A percentile compares a stretch with the other conserved stretches of the same genome.
Conservation (phyloP, 2,329 filamentous ascomycete genomes). For the Colletotrichum theobromicola region DNA sequence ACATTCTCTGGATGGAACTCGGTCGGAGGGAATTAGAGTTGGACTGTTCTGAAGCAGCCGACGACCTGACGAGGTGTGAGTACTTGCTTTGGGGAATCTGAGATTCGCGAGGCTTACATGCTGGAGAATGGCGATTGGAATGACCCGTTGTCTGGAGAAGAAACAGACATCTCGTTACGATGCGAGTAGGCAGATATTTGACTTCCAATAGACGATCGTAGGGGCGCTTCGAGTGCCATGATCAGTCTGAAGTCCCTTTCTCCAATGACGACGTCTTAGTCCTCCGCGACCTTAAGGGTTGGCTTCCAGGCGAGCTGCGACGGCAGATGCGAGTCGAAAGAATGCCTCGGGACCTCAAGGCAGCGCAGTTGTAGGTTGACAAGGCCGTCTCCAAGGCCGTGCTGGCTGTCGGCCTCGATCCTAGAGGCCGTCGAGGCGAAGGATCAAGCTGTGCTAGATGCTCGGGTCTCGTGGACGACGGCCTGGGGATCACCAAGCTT, state of each 20-base stretch:
- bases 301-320: background rate
- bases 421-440: conserved; percentile 10
- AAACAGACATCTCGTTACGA: conserved; percentile 58
- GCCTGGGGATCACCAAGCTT: conserved; percentile 28
- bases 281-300: background rate
- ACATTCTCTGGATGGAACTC: conserved; percentile 52
- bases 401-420: conserved; percentile 5
- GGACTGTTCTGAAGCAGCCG: conserved; percentile 38
- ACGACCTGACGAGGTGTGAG: conserved; percentile 41
- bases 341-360: conserved; percentile 27
- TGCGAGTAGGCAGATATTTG: conserved; percentile 59
- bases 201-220: conserved; percentile 67
- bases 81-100: background rate
- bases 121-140: conserved; percentile 54
- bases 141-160: conserved; percentile 57
- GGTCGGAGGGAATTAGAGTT: conserved; percentile 57
- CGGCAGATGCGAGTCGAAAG: conserved; percentile 13
- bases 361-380: conserved; percentile 12
- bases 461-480: conserved; percentile 24
- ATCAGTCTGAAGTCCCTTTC: conserved; percentile 6
- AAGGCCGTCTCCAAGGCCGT: background rate
- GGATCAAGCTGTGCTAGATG: conserved; percentile 21
- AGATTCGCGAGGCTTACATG: conserved; percentile 47
- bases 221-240: conserved; percentile 68
- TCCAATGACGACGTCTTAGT: background rate